Conservation (phyloP, 1,284 basidiomycete species). For the Vanrija pseudolonga region DNA sequence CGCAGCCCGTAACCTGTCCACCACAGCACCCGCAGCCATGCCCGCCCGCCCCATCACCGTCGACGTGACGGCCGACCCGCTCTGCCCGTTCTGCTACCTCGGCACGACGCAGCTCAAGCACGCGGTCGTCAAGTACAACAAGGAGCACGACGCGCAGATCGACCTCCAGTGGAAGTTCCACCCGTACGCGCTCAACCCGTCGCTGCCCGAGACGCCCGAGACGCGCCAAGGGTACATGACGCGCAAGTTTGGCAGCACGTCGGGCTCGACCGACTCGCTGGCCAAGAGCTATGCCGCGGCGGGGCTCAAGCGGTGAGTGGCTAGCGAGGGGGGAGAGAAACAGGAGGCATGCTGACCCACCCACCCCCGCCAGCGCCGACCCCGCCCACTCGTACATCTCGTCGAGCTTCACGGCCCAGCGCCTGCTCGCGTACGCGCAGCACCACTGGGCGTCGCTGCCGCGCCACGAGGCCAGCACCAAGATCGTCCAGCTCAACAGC, state of each 20-base stretch:
- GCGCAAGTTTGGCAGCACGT: slow-evolving; percentile 40
- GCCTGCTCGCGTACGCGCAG: slow-evolving; percentile 33
- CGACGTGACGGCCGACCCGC: slow-evolving; percentile 18
- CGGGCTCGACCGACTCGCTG: slow-evolving; percentile 25
- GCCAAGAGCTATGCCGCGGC: slow-evolving; percentile 33
- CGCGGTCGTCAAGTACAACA: slow-evolving; percentile 20
- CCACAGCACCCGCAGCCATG: background rate
- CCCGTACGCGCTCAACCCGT: slow-evolving; percentile 42
- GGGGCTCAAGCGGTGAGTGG: slow-evolving; percentile 41
- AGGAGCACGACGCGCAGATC: slow-evolving; percentile 16
- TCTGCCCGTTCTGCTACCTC: slow-evolving; percentile 36
- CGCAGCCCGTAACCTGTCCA: too few species aligned
- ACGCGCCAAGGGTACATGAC: slow-evolving; percentile 26
- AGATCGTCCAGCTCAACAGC: slow-evolving; percentile 20
- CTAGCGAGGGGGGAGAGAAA: background rate
- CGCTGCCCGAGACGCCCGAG: slow-evolving; percentile 23
- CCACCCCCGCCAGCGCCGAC: background rate
- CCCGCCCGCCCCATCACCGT: slow-evolving; percentile 13
- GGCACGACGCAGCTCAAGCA: slow-evolving; percentile 28
- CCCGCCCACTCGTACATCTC: slow-evolving; percentile 32
- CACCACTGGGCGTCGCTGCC: slow-evolving; percentile 39
- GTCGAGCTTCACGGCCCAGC: slow-evolving; percentile 46
- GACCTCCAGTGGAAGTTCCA: slow-evolving; percentile 32
- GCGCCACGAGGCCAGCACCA: slow-evolving; percentile 22
- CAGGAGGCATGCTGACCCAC: too few species aligned